These are phyloP conservation scores for Vigna angularis DNA, from an alignment of 306 rosid species.

Conservation along the genomic window DNA sequence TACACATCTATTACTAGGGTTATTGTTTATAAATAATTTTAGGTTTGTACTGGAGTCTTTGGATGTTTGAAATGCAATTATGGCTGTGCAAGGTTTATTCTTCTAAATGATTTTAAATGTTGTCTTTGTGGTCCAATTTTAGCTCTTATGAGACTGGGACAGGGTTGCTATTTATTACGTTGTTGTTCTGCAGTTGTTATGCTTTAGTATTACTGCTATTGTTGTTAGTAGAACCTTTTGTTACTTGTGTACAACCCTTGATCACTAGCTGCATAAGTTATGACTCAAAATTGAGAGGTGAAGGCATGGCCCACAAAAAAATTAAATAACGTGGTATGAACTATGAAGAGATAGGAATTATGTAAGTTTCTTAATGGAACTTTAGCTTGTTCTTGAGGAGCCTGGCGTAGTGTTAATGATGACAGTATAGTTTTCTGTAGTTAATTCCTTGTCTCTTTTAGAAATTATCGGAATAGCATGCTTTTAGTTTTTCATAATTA, in stretches of 20 bases:
- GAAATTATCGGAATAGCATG: neutral
- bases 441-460: conserved; percentile 17
- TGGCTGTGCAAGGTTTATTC: neutral
- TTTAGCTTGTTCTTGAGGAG: conserved; percentile 4
- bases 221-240: conserved; percentile 21
- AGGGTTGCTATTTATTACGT: neutral
- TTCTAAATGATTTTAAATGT: neutral
- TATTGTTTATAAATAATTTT: neutral
- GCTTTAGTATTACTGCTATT: neutral
- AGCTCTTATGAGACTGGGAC: conserved; percentile 12
- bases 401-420: neutral
- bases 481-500: neutral
- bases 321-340: neutral
- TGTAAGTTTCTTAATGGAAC: neutral
- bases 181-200: neutral
- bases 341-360: conserved; percentile 22
- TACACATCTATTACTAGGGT: neutral
- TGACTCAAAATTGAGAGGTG: no score
- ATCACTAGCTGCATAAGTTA: no score
- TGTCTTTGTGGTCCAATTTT: conserved; percentile 25
- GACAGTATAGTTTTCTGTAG: neutral
- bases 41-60: neutral
- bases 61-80: conserved; percentile 18
- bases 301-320: no score
- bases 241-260: no score